A percentile compares a stretch with the other conserved stretches of the same genome.
phyloP scores from a whole-genome alignment of 2,329 filamentous ascomycete genomes.

The Neonectria sp. region DNA sequence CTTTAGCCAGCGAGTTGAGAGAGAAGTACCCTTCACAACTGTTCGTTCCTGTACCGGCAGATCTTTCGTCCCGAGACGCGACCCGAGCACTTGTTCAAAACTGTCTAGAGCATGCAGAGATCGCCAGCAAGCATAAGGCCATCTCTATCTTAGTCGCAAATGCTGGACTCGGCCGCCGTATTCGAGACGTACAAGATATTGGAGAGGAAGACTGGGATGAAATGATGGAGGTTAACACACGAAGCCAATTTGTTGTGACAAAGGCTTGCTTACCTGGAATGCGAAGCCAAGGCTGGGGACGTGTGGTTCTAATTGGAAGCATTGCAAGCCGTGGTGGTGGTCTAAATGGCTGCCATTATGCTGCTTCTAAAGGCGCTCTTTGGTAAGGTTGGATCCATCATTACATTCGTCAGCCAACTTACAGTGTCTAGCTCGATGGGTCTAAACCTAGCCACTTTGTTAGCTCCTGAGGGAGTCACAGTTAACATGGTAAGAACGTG shows the following conservation, averaged over 20 bases:
- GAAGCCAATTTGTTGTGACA: conserved; percentile 53
- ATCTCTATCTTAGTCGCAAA: conserved; percentile 14
- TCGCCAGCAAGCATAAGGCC: conserved; percentile 16
- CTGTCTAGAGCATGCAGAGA: conserved; percentile 15
- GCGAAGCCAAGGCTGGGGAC: conserved; percentile 51
- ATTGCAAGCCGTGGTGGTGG: conserved; percentile 54
- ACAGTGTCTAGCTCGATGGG: conserved; percentile 50
- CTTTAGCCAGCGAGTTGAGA: conserved; percentile 46
- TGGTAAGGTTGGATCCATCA: conserved; percentile 25
- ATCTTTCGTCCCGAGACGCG: conserved; percentile 46
- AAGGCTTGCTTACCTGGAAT: conserved; percentile 51
- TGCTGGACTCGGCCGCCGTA: conserved; percentile 50
- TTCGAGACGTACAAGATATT: conserved; percentile 52
- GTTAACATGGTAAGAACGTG: conserved; percentile 50
- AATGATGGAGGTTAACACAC: conserved; percentile 52
- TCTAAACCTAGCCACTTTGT: conserved; percentile 50
- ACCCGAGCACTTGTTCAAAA: conserved; percentile 17
- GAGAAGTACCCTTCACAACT: conserved; percentile 45
- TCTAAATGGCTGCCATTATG: conserved; percentile 54
- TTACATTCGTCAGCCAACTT: too few species aligned
- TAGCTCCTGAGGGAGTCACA: conserved; percentile 51
- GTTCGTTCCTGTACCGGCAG: conserved; percentile 46
- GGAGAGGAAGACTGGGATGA: conserved; percentile 55
- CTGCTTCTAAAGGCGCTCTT: conserved; percentile 52
- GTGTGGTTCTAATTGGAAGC: conserved; percentile 52